phyloP scores from a whole-genome alignment of 331 rosid species.

The Quercus lobata region DNA sequence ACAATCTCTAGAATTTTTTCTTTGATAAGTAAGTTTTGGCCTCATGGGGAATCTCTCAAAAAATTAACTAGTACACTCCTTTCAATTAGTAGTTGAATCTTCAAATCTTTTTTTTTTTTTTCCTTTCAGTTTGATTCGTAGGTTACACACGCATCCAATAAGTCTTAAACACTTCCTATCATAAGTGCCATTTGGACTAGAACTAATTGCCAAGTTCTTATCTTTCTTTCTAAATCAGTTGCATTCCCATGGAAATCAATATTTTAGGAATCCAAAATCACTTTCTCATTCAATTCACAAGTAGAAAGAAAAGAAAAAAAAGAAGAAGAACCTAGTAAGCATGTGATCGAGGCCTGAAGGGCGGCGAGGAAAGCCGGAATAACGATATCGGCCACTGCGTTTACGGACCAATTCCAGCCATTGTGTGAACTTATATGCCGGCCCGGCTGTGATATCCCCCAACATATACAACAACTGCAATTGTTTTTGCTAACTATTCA shows the following conservation, averaged over 20 bases:
- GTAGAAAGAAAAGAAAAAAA: not conserved
- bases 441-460: conserved; percentile 87
- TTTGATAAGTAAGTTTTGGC: no score
- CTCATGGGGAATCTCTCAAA: no score
- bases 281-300: not conserved
- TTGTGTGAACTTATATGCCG: conserved; percentile 79
- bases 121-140: no score
- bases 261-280: not conserved
- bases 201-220: not conserved
- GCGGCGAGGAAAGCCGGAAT: conserved; percentile 76
- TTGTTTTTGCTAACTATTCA: not conserved
- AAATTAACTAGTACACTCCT: no score
- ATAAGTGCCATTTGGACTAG: no score
- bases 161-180: no score
- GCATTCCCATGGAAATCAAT: not conserved
- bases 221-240: not conserved
- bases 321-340: conserved; percentile 49
- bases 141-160: no score
- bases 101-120: no score
- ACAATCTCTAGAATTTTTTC: not conserved
- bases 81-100: no score
- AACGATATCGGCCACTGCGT: conserved; percentile 55
- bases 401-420: conserved; percentile 95
- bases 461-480: conserved; percentile 87
- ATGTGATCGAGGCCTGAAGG: conserved; percentile 26